Base-by-base conservation (phyloP, 2,329 filamentous ascomycete genomes). In the Capronia coronata region DNA sequence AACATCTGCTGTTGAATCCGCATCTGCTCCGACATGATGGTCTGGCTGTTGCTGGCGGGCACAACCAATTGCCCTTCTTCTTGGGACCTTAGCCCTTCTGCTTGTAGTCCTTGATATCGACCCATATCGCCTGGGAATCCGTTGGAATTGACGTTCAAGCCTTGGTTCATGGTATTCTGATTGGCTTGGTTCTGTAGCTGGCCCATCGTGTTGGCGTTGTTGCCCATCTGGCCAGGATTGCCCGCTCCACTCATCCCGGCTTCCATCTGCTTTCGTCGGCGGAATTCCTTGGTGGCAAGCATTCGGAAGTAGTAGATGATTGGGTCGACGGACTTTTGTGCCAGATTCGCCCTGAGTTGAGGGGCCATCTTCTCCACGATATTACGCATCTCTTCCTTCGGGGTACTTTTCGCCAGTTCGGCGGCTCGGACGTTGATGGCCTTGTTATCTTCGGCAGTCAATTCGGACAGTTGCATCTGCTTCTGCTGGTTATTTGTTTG, bases 21-120 rank as follows among this genome's bases (percentile, higher is more conserved):
- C 51, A 70, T 68, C n/a, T 65, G 65, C 16, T 63, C 61, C 39
- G 69, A 67, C 38, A 67, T 65, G 57, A 72, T 75, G 43, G 54
- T 56, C 52, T 72, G 71, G 45, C 76, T 76, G 59, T 76, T 78
- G 63, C 78, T 83, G 5, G 78, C 80, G 8, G 80, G 80, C 2
- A 83, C 80, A n/a, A 82, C 79, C 35, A 77, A 68, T 54, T 80
- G 77, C 7, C 80, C 80, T 42, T 75, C 75, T 63, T 82, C 76
- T 59, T 80, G 77, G 13, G 75, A 75, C 45, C 78, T 76, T 56
- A 81, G 64, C n/a, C 77, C 79, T 55, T 80, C 79, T 34, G 75
- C 75, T 64, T 83, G 80, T 58, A 82, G 79, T 22, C 75, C 76
- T 49, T 79, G 71, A 32, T 82, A 73, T 37, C 78, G 75, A 48